phyloP scores from a whole-genome alignment of 164 flowering plant species.

The grape (Vitis vinifera) region ASM3070453v1 NC_081818.1:28226001-28226500 shows the following conservation, averaged over 20 bases:
- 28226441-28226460: slow-evolving; percentile 3
- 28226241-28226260: slow-evolving; percentile 64
- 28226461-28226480: too few relatives aligned
- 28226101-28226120: slow-evolving; percentile 58
- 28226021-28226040: slow-evolving; percentile 56
- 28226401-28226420: slow-evolving; percentile 39
- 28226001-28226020: slow-evolving; percentile 27
- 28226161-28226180: too few relatives aligned
- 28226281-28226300: slow-evolving; percentile 47
- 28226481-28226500: too few relatives aligned
- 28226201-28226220: too few relatives aligned
- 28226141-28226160: slow-evolving; percentile 1
- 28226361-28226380: slow-evolving; percentile 48
- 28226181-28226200: too few relatives aligned
- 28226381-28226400: slow-evolving; percentile 55
- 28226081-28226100: slow-evolving; percentile 61
- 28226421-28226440: slow-evolving; percentile 36
- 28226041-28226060: slow-evolving; percentile 49
- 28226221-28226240: slow-evolving; percentile 36
- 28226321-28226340: slow-evolving; percentile 46
- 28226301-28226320: slow-evolving; percentile 59
- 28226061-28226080: slow-evolving; percentile 57
- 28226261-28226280: slow-evolving; percentile 37
- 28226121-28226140: slow-evolving; percentile 56
- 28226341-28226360: slow-evolving; percentile 50